phyloP scores from a whole-genome alignment of 352 stramenopile genomes.

The Phytopythium kandeliae region DNA sequence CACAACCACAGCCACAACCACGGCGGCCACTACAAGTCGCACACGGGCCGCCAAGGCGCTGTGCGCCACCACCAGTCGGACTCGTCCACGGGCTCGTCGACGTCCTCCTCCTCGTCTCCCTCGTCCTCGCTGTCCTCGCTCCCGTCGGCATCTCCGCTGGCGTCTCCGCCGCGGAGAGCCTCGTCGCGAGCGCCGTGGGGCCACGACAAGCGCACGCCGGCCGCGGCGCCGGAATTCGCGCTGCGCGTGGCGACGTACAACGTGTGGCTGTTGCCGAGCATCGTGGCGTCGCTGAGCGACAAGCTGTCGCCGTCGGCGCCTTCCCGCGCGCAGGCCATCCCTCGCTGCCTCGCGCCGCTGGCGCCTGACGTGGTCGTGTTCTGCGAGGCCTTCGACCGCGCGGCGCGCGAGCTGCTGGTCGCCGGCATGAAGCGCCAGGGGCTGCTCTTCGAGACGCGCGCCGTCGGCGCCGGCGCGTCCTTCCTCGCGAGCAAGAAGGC shows the following conservation, averaged over 20 bases:
- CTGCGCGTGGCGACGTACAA: constrained; percentile 70
- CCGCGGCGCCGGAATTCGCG: constrained; percentile 16
- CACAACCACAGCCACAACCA: too few relatives aligned
- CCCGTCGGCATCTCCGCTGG: background rate
- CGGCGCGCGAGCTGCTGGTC: constrained; percentile 36
- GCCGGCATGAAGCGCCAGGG: constrained; percentile 60
- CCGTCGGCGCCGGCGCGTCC: constrained; percentile 33
- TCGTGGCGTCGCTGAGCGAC: constrained; percentile 53
- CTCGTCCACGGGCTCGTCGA: too few relatives aligned
- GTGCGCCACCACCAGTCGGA: too few relatives aligned
- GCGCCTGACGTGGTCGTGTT: constrained; percentile 65
- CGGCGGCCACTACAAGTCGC: too few relatives aligned
- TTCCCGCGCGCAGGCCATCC: constrained; percentile 52
- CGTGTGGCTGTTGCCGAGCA: constrained; percentile 60
- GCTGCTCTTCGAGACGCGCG: constrained; percentile 66
- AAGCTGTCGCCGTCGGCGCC: constrained; percentile 49
- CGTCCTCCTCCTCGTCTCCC: background rate
- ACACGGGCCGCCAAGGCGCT: too few relatives aligned
- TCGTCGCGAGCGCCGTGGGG: too few relatives aligned
- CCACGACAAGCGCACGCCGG: background rate
- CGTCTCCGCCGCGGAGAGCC: too few relatives aligned
- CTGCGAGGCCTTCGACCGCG: constrained; percentile 57
- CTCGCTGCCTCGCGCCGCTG: constrained; percentile 26
- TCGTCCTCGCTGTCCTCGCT: background rate
- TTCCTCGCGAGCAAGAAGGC: constrained; percentile 55